These are phyloP conservation scores for Hordeum vulgare DNA, from an alignment of 176 grass and related monocot genomes.

Conservation along the genomic window MorexV3_pseudomolecules_assembly NC_058522.1:329639849-329640348, in stretches of 20 bases:
- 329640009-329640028: conserved; percentile 13
- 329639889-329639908: neutral
- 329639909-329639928: conserved; percentile 8
- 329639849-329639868: conserved; percentile 18
- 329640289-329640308: conserved; percentile 7
- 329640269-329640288: neutral
- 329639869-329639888: neutral
- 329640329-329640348: conserved; percentile 35
- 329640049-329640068: neutral
- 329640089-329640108: conserved; percentile 19
- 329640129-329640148: conserved; percentile 19
- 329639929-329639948: conserved; percentile 14
- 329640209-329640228: conserved; percentile 37
- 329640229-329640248: neutral
- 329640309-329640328: conserved; percentile 20
- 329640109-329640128: conserved; percentile 15
- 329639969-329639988: conserved; percentile 13
- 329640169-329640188: conserved; percentile 5
- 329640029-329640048: conserved; percentile 26
- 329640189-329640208: conserved; percentile 23
- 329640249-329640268: neutral
- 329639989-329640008: conserved; percentile 1
- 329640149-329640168: neutral
- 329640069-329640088: conserved; percentile 5
- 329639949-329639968: conserved; percentile 6